Base-by-base conservation (phyloP, 2,329 filamentous ascomycete species). In the Zasmidium angulare region DNA sequence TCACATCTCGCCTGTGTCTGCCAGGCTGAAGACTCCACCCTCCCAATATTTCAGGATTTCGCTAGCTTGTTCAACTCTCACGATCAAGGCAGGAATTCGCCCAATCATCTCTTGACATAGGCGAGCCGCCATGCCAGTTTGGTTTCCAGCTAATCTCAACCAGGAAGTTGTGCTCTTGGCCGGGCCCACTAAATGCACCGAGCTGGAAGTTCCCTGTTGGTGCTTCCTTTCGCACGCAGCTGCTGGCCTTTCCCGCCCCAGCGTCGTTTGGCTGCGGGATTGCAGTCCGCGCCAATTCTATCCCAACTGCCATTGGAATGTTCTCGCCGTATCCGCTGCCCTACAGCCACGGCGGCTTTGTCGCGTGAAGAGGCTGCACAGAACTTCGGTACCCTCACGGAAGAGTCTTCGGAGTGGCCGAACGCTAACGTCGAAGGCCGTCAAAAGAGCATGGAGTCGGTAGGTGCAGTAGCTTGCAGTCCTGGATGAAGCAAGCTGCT, bases 141-240 rank as follows among this genome's bases (percentile, higher is more conserved):
- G 46, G 57, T n/a, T n/a, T n/a, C n/a, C n/a, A n/a, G n/a, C 26
- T 29, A 29, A 11, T 4, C 26, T 29, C 26, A 11, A 4, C 4
- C 4, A 6, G 11, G 55, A 53, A 55, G 50, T 53, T 53, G 40
- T 46, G 49, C 29, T 58, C 52, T 29, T 29, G 51, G 52, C 53
- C 51, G 58, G 53, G 61, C 50, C 57, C 60, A 64, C 63, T 58
- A 66, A 59, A 63, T 63, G 63, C 63, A 60, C 61, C 63, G 65
- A 56, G 50, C 54, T 56, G 55, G 43, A 36, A 40, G 21, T 59
- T 61, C 56, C 53, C 59, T 58, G 24, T 2, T 47, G 23, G 53
- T 48, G 53, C 40, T 23, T 9, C 24, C 53, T 43, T 4, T 43
- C 36, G 4, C 26, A 11, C 26, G 21, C 49, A 14, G n/a, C 36